Base-by-base conservation (phyloP, 2,329 filamentous ascomycete species). In the Venturia asperata region DNA sequence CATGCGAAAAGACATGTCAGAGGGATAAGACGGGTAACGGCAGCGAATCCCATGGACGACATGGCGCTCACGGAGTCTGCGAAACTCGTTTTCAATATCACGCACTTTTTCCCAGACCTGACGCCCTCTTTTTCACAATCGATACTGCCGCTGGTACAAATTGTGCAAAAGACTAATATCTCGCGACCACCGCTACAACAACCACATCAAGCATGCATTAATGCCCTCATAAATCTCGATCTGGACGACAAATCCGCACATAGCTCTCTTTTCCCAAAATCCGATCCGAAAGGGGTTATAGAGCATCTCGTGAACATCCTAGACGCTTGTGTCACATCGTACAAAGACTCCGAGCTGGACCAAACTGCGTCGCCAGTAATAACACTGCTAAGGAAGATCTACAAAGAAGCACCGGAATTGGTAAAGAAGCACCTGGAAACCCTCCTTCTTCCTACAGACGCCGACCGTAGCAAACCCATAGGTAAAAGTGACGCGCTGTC, bases 11-110 rank as follows among this genome's bases (percentile, higher is more conserved):
- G 78, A 70, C 84, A 83, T 68, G 78, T 78, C 5, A 78, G 78
- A 64, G 70, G 68, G 49, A 64, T 68, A 1, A 63, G 73, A 69
- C 6, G 72, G 72, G 61, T 71, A 71, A 67, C 75, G 69, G 70
- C 74, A 61, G 69, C 70, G 5, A 78, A 84, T 52, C 82, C 84
- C 0, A 89, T 92, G 82, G 86, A 89, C 68, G 86, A 89, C 66
- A 86, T 93, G 85, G 91, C 92, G 0, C 81, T 97, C 45, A 82
- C 82, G 10, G 93, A 97, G 75, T 93, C 89, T 0, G 79, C 94
- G 62, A 97, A 96, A 72, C 81, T 97, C 49, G 78, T 96, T 63
- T 97, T 95, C 81, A 97, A 97, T 75, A 81, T 96, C 64, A 89
- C 89, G 1, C 87, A 92, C 70, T 86, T 87, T 71, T 88, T 87